Evolutionary conservation across 1,139 yeast genomes (phyloP).

Genomic region (Eremothecium gossypii): DNA sequence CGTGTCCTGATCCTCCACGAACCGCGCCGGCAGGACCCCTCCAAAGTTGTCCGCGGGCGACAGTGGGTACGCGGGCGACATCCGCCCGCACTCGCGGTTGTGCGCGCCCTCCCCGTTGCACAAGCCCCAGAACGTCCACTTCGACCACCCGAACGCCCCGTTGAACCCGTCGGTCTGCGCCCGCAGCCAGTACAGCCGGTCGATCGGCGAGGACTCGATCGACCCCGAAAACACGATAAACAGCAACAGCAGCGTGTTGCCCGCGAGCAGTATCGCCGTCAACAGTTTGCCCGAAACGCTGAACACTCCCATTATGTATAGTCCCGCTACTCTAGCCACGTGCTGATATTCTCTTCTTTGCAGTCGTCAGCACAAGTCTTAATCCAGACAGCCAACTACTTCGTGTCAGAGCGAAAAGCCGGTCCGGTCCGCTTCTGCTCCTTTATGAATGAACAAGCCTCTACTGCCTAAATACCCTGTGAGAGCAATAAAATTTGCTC

Average conservation of each 20-base stretch:
- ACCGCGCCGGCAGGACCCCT: conserved; percentile 46
- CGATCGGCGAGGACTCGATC: conserved; percentile 48
- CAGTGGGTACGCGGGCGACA: conserved; percentile 55
- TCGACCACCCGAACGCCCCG: conserved; percentile 45
- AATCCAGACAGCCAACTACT: too few relatives aligned
- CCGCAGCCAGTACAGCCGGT: conserved; percentile 60
- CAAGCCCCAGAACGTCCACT: conserved; percentile 83
- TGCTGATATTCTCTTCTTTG: too few relatives aligned
- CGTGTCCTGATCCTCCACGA: conserved; percentile 46
- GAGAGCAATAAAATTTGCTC: too few relatives aligned
- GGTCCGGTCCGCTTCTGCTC: too few relatives aligned
- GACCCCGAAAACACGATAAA: conserved; percentile 63
- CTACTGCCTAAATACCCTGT: too few relatives aligned
- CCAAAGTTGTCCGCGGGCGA: conserved; percentile 67
- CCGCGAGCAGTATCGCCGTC: conserved; percentile 26
- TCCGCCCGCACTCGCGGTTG: conserved; percentile 27
- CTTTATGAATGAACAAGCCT: too few relatives aligned
- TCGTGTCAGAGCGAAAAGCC: too few relatives aligned
- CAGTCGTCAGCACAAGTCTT: too few relatives aligned
- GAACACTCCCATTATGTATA: conserved; percentile 5
- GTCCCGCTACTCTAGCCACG: too few relatives aligned
- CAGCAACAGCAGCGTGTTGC: conserved; percentile 46
- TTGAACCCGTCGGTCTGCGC: conserved; percentile 54
- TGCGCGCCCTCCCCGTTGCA: conserved; percentile 36
- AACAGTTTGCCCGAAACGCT: conserved; percentile 7